These are phyloP conservation scores for Hyaloraphidium curvatum DNA, from an alignment of 192 early-diverging fungal genomes.

Conservation along the genomic window DNA sequence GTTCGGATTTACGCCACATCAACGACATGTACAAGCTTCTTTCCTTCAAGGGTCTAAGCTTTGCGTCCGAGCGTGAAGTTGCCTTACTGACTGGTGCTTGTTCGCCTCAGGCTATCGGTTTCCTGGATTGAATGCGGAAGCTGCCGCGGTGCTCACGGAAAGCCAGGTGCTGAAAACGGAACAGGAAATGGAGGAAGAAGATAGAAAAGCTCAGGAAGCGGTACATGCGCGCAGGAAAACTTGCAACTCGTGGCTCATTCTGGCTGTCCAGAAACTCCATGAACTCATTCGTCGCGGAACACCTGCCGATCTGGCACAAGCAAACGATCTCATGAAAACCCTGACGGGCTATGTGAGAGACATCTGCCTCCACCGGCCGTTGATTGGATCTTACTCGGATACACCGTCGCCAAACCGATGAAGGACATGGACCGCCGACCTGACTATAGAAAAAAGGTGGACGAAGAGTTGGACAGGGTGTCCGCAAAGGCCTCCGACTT, in stretches of 20 bases:
- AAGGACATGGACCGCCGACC: constrained; percentile 41
- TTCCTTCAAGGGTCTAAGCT: constrained; percentile 51
- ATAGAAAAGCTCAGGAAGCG: constrained; percentile 61
- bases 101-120: constrained; percentile 6
- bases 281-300: constrained; percentile 87
- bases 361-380: neutral
- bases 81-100: neutral
- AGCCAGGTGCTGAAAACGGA: constrained; percentile 62
- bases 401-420: neutral
- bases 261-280: constrained; percentile 63
- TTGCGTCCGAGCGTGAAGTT: neutral
- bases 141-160: constrained; percentile 36
- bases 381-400: constrained; percentile 14
- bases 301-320: constrained; percentile 80
- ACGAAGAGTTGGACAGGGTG: constrained; percentile 59
- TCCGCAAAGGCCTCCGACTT: constrained; percentile 53
- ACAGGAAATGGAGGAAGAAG: constrained; percentile 89
- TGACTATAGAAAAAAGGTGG: constrained; percentile 70
- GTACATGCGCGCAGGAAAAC: constrained; percentile 18
- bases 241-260: constrained; percentile 11
- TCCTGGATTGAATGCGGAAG: constrained; percentile 15
- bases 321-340: constrained; percentile 94
- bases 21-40: constrained; percentile 86
- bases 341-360: constrained; percentile 80
- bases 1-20: constrained; percentile 83